Evolutionary conservation across 208 protist species (phyloP), one percentile per base, ranked within the genome.

Genomic region (Wallacemonas sp.): DNA sequence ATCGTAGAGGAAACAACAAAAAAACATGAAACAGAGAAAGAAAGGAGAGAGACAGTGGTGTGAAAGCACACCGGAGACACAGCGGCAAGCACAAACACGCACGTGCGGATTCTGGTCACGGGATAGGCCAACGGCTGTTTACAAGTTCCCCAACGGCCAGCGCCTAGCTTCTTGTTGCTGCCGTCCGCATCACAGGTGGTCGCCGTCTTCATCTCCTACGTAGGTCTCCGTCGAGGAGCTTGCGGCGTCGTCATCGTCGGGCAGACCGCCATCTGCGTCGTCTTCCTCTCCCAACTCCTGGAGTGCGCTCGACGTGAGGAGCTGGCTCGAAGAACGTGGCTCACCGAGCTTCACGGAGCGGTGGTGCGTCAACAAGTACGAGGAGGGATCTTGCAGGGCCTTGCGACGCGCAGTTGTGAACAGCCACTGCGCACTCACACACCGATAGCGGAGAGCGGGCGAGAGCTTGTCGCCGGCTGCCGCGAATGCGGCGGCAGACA

Each of bases 161-260:
- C n/a, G n/a, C n/a, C n/a, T n/a, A n/a, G n/a, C n/a, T n/a, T n/a
- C n/a, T n/a, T n/a, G n/a, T n/a, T 13, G 9, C 36, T 13, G 9
- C 36, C 13, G 9, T 13, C 6, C 36, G 13, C 13, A 39, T 39
- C 6, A 17, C 36, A 53, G 15, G 37, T 50, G 17, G 10, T 38
- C 10, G 30, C 52, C 45, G 19, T 57, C 33, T 3, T 52, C 55
- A 29, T 71, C 57, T 32, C 46, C 37, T 2, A 65, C 42, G 46
- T 60, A 71, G 15, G 57, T 60, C 24, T 58, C 57, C 4, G 66
- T 71, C 26, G 32, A 70, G 0, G 52, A 57, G 55, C 44, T 63
- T 5, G 10, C 4, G n/a, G 45, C 42, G 21, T 70, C 54, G 9
- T 39, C 55, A n/a, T 62, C 63, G 38, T 69, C 63, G n/a, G n/a